Evolutionary conservation across 2,329 filamentous ascomycete genomes (phyloP).

Genomic region (Curvularia hawaiiensis): DNA sequence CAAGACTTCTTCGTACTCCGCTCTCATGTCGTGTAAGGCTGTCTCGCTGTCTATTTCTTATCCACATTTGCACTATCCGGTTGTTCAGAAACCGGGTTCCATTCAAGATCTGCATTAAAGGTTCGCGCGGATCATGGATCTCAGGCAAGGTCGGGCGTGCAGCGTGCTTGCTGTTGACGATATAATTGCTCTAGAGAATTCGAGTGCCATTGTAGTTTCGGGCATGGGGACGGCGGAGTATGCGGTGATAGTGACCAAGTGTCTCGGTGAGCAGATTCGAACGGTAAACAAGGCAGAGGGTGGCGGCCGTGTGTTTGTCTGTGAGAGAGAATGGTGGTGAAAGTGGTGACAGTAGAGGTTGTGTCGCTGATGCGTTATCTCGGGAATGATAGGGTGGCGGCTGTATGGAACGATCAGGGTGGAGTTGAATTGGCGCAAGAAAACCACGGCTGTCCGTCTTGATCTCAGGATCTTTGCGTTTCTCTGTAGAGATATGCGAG

Average conservation of each 20-base stretch:
- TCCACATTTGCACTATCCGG: not conserved
- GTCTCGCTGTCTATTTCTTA: not conserved
- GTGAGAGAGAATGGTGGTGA: not conserved
- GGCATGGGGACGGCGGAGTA: not conserved
- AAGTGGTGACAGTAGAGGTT: not conserved
- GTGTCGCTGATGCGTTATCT: not conserved
- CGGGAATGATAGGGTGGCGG: not conserved
- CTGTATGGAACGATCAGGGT: not conserved
- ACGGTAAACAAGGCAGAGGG: not conserved
- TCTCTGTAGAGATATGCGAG: not conserved
- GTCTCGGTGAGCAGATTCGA: not conserved
- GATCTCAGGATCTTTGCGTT: not conserved
- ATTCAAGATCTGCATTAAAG: not conserved
- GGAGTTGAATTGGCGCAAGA: not conserved
- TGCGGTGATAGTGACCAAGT: not conserved
- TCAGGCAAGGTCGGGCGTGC: not conserved
- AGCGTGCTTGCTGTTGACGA: not conserved
- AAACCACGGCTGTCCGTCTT: not conserved
- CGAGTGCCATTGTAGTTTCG: not conserved
- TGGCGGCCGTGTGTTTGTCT: not conserved
- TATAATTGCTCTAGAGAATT: not conserved
- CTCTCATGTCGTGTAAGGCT: constrained; percentile 1
- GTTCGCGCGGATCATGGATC: not conserved
- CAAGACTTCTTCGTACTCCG: not conserved
- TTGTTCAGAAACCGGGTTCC: too few species aligned